Percentiles rank a stretch among this genome's conserved stretches.
Evolutionary conservation across 1,284 basidiomycete species (phyloP).

Genomic region (Anthracocystis panici-leucophaei): DNA sequence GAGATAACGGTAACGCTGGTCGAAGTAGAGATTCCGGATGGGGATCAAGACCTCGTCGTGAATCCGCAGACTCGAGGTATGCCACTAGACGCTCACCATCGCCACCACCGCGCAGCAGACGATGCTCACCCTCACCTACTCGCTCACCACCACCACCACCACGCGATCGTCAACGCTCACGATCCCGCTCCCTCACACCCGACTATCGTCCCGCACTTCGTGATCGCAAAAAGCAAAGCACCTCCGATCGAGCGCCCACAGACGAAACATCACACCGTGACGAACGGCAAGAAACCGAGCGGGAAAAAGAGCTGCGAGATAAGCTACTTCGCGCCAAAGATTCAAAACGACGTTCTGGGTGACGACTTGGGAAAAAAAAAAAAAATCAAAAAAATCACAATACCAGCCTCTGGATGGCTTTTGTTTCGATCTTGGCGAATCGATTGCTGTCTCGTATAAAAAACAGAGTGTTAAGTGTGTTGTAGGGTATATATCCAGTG

Average conservation of each 20-base stretch:
- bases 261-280: neutral
- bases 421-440: too few species aligned
- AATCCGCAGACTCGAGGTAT: constrained; percentile 4
- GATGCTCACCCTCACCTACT: constrained; percentile 8
- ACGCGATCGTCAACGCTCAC: constrained; percentile 8
- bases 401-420: neutral
- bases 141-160: constrained; percentile 5
- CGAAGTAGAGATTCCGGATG: constrained; percentile 70
- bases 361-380: too few species aligned
- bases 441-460: too few species aligned
- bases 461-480: constrained; percentile 10
- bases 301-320: constrained; percentile 30
- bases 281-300: constrained; percentile 5
- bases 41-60: constrained; percentile 24
- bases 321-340: constrained; percentile 31
- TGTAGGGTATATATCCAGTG: constrained; percentile 39
- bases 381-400: neutral
- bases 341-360: neutral
- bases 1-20: constrained; percentile 62
- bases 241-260: neutral
- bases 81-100: constrained; percentile 15
- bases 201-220: constrained; percentile 37
- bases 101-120: constrained; percentile 10
- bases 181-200: constrained; percentile 37
- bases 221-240: constrained; percentile 2